Evolutionary conservation across 2,329 filamentous ascomycete genomes (phyloP).

Genomic region (Nakataea oryzae): DNA sequence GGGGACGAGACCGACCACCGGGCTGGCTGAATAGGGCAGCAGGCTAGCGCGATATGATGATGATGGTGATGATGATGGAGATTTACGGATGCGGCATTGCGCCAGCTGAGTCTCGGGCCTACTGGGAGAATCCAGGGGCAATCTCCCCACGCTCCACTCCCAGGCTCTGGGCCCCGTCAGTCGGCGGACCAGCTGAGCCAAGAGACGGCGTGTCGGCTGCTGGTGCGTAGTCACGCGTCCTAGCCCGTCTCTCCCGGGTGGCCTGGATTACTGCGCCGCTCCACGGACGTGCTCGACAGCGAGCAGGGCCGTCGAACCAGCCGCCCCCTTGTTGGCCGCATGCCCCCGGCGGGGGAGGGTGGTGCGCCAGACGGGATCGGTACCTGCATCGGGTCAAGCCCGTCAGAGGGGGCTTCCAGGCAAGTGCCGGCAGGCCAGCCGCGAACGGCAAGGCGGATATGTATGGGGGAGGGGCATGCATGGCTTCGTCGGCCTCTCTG

Average conservation of each 20-base stretch:
- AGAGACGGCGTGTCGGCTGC: no score
- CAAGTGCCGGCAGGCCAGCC: background rate
- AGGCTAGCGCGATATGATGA: background rate
- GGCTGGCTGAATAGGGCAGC: background rate
- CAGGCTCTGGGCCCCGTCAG: background rate
- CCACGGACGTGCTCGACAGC: background rate
- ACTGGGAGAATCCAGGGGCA: background rate
- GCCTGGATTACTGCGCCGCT: background rate
- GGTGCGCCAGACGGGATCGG: background rate
- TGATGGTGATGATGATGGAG: no score
- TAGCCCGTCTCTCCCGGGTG: background rate
- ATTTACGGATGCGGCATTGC: background rate
- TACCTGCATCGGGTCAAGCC: background rate
- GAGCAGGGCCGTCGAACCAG: background rate
- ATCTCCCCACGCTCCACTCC: background rate
- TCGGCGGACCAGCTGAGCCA: background rate
- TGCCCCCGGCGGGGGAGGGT: background rate
- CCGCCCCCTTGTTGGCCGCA: background rate
- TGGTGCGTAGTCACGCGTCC: no score
- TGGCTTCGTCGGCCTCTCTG: background rate
- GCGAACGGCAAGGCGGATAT: background rate
- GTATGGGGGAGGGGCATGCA: background rate
- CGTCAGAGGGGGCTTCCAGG: background rate
- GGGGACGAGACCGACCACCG: no score
- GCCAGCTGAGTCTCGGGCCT: background rate